A percentile compares a stretch with the other conserved stretches of the same genome.
Evolutionary conservation across 306 rosid species (phyloP).

Genomic region (Lablab purpureus): DNA sequence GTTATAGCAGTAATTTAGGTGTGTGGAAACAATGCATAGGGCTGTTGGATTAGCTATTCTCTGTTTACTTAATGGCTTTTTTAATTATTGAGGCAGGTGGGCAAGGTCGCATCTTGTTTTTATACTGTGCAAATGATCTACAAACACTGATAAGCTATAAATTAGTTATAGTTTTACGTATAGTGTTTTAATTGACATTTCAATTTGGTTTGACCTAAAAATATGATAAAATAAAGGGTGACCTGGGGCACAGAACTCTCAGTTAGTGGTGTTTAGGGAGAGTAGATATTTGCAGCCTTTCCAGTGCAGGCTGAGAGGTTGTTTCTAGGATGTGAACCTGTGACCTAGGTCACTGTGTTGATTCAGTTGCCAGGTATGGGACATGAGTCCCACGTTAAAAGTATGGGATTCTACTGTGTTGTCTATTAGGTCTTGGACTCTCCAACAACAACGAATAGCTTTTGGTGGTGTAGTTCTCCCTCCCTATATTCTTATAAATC

Average conservation of each 20-base stretch:
- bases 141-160: background rate
- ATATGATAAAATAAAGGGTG: background rate
- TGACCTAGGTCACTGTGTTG: background rate
- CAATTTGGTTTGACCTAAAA: background rate
- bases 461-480: background rate
- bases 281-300: background rate
- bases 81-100: background rate
- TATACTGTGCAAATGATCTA: conserved; percentile 8
- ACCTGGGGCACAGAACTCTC: background rate
- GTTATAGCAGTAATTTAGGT: conserved; percentile 20
- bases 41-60: conserved; percentile 16
- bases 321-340: background rate
- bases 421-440: background rate
- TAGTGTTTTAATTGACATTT: conserved; percentile 2
- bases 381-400: background rate
- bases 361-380: background rate
- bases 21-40: conserved; percentile 10
- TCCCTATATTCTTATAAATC: background rate
- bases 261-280: background rate
- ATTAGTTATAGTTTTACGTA: conserved; percentile 4
- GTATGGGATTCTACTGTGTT: background rate
- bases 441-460: background rate
- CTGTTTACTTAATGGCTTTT: background rate
- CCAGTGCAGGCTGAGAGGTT: background rate
- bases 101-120: conserved; percentile 1